Base-by-base conservation (phyloP, 805 yeast species). In the Cyberlindnera japonica region DNA sequence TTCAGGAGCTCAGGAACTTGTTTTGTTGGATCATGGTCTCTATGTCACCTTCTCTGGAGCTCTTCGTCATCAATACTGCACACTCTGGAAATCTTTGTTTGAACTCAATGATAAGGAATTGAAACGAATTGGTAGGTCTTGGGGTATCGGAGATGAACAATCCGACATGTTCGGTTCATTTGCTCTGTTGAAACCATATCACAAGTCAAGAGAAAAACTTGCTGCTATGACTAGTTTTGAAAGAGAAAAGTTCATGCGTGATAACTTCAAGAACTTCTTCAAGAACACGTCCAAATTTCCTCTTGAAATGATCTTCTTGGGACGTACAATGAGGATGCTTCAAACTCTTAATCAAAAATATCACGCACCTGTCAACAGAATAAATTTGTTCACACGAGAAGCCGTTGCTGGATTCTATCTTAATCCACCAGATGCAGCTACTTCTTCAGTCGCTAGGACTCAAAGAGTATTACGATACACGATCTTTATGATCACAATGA, bases 331-430 rank as follows among this genome's bases (percentile, higher is more conserved):
- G 83, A 66, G 90, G 44, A 83, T 84, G 67, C 72, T 85, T 37
- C 91, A 83, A 56, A 79, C 79, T 18, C 60, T 81, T 47, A 84
- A 85, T 57, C 77, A 76, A 48, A 64, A 64, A 25, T 75, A 74
- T 55, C 86, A 82, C 4, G 75, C 87, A 13, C 91, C 90, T 0
- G 81, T 83, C n/a, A 84, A 84, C 57, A 68, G 93, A 42, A 62
- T 84, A 49, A 79, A 78, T 43, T 55, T 81, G 21, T 65, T 84
- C 39, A 84, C 85, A 0, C 60, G 65, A 13, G 79, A 76, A 50
- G 86, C 87, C 0, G 53, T 57, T 12, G 49, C 41, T n/a, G 59
- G 59, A 3, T 55, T 21, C 25, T 57, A 55, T 24, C 25, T 57
- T 14, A 50, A 47, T 25, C 38, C 48, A 9, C 49, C 54, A 5